A percentile compares a stretch with the other conserved stretches of the same genome.
Conservation (phyloP, 352 stramenopile species). For the Phytophthora macrochlamydospora region DNA sequence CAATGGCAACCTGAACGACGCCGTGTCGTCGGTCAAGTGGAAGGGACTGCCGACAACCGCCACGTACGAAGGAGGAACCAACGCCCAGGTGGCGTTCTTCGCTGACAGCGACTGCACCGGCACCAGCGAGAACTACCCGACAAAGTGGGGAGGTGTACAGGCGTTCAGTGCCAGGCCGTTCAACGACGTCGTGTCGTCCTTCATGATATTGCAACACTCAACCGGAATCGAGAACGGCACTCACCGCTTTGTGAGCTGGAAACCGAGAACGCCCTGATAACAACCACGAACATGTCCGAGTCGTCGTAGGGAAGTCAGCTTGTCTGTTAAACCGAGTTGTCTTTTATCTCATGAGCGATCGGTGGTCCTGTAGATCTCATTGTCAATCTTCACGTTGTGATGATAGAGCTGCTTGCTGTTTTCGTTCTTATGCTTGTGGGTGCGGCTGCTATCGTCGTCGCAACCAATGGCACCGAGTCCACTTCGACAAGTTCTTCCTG, state of each 20-base stretch:
- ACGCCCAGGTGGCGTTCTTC: constrained; percentile 25
- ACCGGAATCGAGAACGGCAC: constrained; percentile 2
- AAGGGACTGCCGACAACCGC: constrained; percentile 5
- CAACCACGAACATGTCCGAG: background rate
- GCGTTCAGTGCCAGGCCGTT: background rate
- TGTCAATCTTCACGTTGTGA: background rate
- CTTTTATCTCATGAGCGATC: too few species aligned
- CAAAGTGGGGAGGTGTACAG: background rate
- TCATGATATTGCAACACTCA: constrained; percentile 12
- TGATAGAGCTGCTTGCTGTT: background rate
- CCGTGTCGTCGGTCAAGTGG: constrained; percentile 26
- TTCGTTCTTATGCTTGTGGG: background rate
- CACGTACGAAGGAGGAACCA: constrained; percentile 6
- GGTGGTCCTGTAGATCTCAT: too few species aligned
- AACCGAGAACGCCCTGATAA: background rate
- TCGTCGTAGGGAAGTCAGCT: background rate
- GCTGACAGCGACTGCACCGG: constrained; percentile 14
- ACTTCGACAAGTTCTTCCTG: background rate
- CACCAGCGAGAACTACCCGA: background rate
- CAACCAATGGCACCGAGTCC: background rate
- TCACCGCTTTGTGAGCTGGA: background rate
- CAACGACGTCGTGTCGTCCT: constrained; percentile 5
- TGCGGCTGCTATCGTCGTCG: background rate
- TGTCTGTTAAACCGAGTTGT: too few species aligned
- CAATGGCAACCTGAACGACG: constrained; percentile 9